These are phyloP conservation scores for Neonectria hederae DNA, from an alignment of 2,329 filamentous ascomycete genomes.

Conservation along the genomic window DNA sequence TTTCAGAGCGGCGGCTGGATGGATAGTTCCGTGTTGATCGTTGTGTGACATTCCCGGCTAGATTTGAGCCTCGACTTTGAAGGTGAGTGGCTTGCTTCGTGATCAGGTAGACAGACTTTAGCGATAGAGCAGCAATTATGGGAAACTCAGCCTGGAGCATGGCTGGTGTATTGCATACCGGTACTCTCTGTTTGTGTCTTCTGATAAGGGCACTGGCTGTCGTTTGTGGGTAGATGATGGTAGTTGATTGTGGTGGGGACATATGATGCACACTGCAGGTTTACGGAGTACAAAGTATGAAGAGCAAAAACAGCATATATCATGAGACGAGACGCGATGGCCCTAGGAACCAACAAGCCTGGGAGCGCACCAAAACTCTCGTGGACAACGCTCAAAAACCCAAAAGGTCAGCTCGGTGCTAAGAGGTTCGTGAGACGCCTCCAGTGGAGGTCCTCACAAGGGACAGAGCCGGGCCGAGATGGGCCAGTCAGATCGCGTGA, in stretches of 20 bases:
- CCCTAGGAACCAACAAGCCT: not conserved
- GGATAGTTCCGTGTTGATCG: not conserved
- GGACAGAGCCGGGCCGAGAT: slow-evolving; percentile 24
- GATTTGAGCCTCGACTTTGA: not conserved
- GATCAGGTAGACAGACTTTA: slow-evolving; percentile 1
- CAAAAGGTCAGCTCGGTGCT: not conserved
- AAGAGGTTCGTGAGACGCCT: not conserved
- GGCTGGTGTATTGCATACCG: slow-evolving; percentile 8
- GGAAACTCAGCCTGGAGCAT: not conserved
- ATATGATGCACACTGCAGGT: not conserved
- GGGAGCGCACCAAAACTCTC: not conserved
- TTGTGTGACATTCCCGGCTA: not conserved
- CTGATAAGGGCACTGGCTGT: slow-evolving; percentile 20
- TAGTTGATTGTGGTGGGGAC: slow-evolving; percentile 1
- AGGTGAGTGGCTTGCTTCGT: not conserved
- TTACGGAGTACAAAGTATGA: not conserved
- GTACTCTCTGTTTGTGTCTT: not conserved
- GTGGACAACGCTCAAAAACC: not conserved
- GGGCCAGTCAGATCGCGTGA: slow-evolving; percentile 34
- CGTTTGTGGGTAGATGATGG: slow-evolving; percentile 8
- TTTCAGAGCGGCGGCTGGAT: slow-evolving; percentile 6
- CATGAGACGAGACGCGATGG: not conserved
- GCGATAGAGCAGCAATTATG: slow-evolving; percentile 6
- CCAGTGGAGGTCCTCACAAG: slow-evolving; percentile 1
- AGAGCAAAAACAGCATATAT: slow-evolving; percentile 8